These are phyloP conservation scores for Aurinia saxatilis DNA, from an alignment of 345 rosid species.

Conservation along the genomic window DNA sequence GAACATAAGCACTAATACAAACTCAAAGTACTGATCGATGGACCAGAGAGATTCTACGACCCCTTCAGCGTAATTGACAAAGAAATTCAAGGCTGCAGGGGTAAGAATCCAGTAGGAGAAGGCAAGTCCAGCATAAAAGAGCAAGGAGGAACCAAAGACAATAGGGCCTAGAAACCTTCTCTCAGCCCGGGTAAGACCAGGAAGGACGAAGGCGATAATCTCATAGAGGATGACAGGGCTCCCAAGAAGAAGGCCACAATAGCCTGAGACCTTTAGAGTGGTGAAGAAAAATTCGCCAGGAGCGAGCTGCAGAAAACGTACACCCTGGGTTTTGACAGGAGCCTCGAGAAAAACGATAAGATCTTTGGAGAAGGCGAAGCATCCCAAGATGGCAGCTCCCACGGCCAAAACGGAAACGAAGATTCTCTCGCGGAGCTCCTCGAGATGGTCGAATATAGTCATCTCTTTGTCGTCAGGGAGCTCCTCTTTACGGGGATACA, in stretches of 20 bases:
- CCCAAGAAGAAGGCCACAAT: conserved; percentile 90
- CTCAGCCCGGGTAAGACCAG: conserved; percentile 86
- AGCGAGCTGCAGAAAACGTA: conserved; percentile 85
- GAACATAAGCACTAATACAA: conserved; percentile 95
- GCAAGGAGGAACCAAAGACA: conserved; percentile 83
- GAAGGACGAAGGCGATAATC: conserved; percentile 93
- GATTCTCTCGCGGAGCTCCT: too few relatives aligned
- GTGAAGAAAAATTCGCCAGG: conserved; percentile 99
- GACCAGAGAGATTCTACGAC: conserved; percentile 97
- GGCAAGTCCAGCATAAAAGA: conserved; percentile 75
- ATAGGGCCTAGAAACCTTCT: conserved; percentile 93
- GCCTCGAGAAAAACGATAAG: conserved; percentile 62
- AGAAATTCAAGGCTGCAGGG: conserved; percentile 97
- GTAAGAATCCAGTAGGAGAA: conserved; percentile 83
- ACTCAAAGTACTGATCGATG: conserved; percentile 96
- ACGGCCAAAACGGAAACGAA: conserved; percentile 58
- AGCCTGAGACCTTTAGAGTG: conserved; percentile 93
- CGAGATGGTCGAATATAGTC: conserved; percentile 78
- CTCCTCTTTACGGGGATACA: conserved; percentile 73
- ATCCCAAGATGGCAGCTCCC: conserved; percentile 86
- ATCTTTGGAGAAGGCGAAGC: conserved; percentile 92
- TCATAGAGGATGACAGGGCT: conserved; percentile 89
- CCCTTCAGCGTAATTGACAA: conserved; percentile 92
- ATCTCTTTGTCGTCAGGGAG: conserved; percentile 88
- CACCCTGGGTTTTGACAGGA: conserved; percentile 90